Evolutionary conservation across 2,329 filamentous ascomycete genomes (phyloP).

Genomic region (Trichoderma afroharzianum): DNA sequence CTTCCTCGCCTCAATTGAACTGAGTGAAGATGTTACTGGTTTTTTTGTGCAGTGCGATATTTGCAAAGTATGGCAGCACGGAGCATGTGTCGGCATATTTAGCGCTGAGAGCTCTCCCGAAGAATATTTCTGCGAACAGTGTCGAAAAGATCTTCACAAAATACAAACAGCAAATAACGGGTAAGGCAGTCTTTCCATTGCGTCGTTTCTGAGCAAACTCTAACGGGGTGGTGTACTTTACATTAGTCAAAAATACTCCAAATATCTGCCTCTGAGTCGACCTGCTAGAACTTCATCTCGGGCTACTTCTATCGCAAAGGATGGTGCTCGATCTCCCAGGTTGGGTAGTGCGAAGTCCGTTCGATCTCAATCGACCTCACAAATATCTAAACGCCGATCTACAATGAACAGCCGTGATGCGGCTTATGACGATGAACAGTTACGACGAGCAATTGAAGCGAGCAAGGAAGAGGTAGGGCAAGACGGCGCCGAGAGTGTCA

Average conservation of each 20-base stretch:
- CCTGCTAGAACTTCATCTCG: conserved; percentile 55
- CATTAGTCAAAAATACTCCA: conserved; percentile 62
- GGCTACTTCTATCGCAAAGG: conserved; percentile 64
- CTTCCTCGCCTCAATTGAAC: conserved; percentile 56
- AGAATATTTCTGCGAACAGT: conserved; percentile 97
- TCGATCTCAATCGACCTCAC: conserved; percentile 47
- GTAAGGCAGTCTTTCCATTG: conserved; percentile 53
- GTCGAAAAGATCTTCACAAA: conserved; percentile 85
- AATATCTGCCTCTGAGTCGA: conserved; percentile 59
- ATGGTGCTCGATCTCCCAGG: conserved; percentile 53
- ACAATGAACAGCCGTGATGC: conserved; percentile 97
- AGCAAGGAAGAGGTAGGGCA: conserved; percentile 76
- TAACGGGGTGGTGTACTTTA: not conserved
- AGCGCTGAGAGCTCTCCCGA: conserved; percentile 90
- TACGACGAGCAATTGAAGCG: conserved; percentile 87
- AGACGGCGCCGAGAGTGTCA: conserved; percentile 47
- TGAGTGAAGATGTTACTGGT: conserved; percentile 83
- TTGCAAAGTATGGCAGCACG: conserved; percentile 98
- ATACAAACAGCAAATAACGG: conserved; percentile 77
- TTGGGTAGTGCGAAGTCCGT: conserved; percentile 54
- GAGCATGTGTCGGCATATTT: conserved; percentile 94
- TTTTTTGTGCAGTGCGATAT: conserved; percentile 98
- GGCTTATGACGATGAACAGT: conserved; percentile 88
- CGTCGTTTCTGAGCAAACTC: not conserved
- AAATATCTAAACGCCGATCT: conserved; percentile 76